These are phyloP conservation scores for Wickerhamomyces queroliae DNA, from an alignment of 805 yeast species.

Conservation along the genomic window DNA sequence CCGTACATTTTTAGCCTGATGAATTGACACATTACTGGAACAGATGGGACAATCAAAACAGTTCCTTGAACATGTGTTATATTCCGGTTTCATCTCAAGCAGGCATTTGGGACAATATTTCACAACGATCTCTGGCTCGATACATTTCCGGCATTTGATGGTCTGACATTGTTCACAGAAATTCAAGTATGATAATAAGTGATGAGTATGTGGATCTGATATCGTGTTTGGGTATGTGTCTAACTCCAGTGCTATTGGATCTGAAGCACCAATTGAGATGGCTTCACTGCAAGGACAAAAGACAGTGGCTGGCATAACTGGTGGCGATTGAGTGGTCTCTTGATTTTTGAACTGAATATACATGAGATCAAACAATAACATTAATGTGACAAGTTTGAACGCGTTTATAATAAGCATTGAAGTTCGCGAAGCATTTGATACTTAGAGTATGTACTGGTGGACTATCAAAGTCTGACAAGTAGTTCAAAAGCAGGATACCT, in stretches of 20 bases:
- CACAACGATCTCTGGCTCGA: constrained; percentile 17
- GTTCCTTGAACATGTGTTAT: constrained; percentile 18
- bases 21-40: constrained; percentile 6
- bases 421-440: no score
- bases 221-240: constrained; percentile 19
- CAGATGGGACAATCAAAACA: constrained; percentile 24
- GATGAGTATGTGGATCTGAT: constrained; percentile 12
- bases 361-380: not conserved
- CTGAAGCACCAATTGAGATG: constrained; percentile 6
- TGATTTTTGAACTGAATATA: not conserved
- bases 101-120: constrained; percentile 24
- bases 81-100: constrained; percentile 18
- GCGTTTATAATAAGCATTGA: no score
- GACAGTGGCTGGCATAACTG: not conserved
- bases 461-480: no score
- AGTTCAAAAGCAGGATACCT: no score
- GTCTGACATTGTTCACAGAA: constrained; percentile 21
- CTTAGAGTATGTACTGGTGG: no score
- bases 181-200: constrained; percentile 11
- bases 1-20: constrained; percentile 2
- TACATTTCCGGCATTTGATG: constrained; percentile 22
- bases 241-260: constrained; percentile 4
- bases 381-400: not conserved
- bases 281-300: constrained; percentile 24
- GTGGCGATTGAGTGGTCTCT: not conserved